Evolutionary conservation across 2,329 filamentous ascomycete genomes (phyloP), one percentile per base, ranked within the genome.

Genomic region (Hymenoscyphus albidus): DNA sequence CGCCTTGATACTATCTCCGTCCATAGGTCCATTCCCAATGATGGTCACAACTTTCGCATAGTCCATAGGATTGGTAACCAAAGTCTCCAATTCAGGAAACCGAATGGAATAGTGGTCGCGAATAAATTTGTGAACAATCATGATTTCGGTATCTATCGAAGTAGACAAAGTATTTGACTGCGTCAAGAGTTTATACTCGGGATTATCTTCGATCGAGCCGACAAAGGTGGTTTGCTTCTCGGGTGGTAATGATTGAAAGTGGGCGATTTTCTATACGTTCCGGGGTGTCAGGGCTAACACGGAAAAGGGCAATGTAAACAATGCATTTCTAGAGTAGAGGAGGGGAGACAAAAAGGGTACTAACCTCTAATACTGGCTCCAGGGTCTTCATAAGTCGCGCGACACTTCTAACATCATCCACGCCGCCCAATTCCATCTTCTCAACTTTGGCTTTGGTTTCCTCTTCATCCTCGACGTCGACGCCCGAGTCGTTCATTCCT

Each of bases 31-130:
- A 79, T 98, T 98, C 70, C 92, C 90, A 67, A 99, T 85, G 69
- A 98, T 96, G 3, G 92, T 88, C 9, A 98, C 95, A 0, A 95
- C 92, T 80, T 96, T 97, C 35, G 94, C 93, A 78, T 97, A 99
- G 75, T 97, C 92, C 60, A 98, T 83, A 1, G 95, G 93, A 72
- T 94, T 97, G 64, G 91, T 92, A 66, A 99, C 89, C 40, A 99
- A 85, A 22, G 85, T 85, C 77, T 99, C 95, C 51, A 99, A 85
- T 77, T 97, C 94, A 0, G 95, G 94, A 73, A 98, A 99, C 66
- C 94, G 87, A 18, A 90, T 84, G 10, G 93, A 97, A 79, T 99
- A 99, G 78, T 97, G 92, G 74, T 99, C 95, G 73, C 94, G 87
- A 65, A 97, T 92, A 77, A 92, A 96, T 79, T 99, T 99, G 82